Base-by-base conservation (phyloP, 2,329 filamentous ascomycete genomes). In the Fusarium lateritium region DNA sequence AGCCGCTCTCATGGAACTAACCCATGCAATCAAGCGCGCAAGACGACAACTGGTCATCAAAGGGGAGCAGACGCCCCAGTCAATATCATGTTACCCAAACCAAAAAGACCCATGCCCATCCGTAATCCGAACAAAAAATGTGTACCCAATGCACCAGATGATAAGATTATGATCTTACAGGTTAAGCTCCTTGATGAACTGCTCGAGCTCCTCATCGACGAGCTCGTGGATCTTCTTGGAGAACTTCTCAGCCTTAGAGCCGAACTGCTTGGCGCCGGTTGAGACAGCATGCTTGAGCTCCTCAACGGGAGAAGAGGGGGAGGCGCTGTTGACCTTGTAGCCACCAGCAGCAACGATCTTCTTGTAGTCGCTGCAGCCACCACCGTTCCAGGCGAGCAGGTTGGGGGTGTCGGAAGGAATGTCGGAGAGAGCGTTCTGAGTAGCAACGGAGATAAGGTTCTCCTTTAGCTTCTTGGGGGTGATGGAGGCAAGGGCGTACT, bases 381-480 rank as follows among this genome's bases (percentile, higher is more conserved):
- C 97, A 79, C 97, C 96, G 89, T 99, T 99, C 95, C 94, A 99
- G 81, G 95, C 95, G 68, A 99, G 94, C 78, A 97, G 86, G 89
- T 99, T 99, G 80, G 90, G 90, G 74, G 97, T 99, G 80, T 93
- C 90, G 52, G 84, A 85, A 71, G 95, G 95, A 53, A 99, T 91
- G 76, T 97, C 94, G 73, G 85, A 86, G 57, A 99, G 90, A 72
- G 89, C 88, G 78, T 86, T 92, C 76, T 89, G 82, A 67, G 96
- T 98, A 74, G 92, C 93, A 74, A 98, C 89, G 73, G 87, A 85
- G 79, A 99, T 90, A 73, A 99, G 84, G 83, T 90, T 92, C 74
- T 90, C 86, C 93, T 99, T 99, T 77, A 99, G 88, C 88, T 97
- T 91, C 86, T 93, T 92, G 67, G 96, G 96, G 51, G 94, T 96